These are phyloP conservation scores for Colletotrichum musicola DNA, from an alignment of 2,329 filamentous ascomycete species.

Conservation along the genomic window DNA sequence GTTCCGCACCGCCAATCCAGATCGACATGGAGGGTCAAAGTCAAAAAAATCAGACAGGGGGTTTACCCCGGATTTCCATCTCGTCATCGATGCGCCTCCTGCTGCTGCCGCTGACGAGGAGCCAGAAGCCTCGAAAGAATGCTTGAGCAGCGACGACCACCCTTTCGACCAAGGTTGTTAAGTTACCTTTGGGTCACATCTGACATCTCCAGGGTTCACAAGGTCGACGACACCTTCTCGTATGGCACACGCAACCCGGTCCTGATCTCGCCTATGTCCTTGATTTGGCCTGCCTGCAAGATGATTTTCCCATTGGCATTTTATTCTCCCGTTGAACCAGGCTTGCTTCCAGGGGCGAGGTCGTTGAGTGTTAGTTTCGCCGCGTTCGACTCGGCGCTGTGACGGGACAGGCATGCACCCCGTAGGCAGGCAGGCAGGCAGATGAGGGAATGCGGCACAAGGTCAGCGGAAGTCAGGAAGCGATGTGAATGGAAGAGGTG, in stretches of 20 bases:
- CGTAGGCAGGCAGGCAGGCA: conserved; percentile 22
- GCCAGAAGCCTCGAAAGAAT: conserved; percentile 7
- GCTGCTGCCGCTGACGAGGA: conserved; percentile 18
- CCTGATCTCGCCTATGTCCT: not conserved
- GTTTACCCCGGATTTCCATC: conserved; percentile 40
- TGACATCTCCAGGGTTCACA: conserved; percentile 1
- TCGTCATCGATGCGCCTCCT: conserved; percentile 28
- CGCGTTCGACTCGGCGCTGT: conserved; percentile 29
- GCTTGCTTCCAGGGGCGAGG: not conserved
- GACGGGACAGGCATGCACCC: conserved; percentile 26
- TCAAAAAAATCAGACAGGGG: conserved; percentile 33
- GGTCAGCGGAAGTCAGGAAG: conserved; percentile 24
- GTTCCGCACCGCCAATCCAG: conserved; percentile 23
- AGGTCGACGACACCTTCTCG: not conserved
- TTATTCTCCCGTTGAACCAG: not conserved
- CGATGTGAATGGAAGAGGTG: conserved; percentile 7
- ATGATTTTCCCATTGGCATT: conserved; percentile 40
- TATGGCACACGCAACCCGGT: no score
- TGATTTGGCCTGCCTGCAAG: not conserved
- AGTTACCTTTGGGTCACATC: not conserved
- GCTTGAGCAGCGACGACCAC: conserved; percentile 18
- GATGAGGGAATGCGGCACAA: conserved; percentile 36
- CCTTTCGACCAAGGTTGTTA: not conserved
- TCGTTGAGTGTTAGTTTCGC: conserved; percentile 3
- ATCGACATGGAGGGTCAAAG: conserved; percentile 37